These are phyloP conservation scores for Zymoseptoria brevis DNA, from an alignment of 2,329 filamentous ascomycete genomes.

Conservation along the genomic window DNA sequence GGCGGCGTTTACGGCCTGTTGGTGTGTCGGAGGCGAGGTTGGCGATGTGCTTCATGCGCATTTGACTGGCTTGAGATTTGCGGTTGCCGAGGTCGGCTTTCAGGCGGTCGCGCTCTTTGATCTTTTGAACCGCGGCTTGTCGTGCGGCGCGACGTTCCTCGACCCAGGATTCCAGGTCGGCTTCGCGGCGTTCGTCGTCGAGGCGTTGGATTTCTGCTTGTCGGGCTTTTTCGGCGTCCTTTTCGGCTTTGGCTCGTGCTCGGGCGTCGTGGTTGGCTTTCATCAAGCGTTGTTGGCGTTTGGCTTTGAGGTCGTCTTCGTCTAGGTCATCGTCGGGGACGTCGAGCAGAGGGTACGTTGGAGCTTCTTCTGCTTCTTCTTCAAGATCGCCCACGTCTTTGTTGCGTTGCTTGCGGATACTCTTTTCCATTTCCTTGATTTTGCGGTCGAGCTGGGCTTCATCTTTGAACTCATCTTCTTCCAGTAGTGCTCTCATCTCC, in stretches of 20 bases:
- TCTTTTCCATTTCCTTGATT: constrained; percentile 82
- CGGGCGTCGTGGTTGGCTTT: constrained; percentile 93
- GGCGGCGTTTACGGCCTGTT: constrained; percentile 63
- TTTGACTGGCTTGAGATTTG: constrained; percentile 91
- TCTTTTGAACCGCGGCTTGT: constrained; percentile 62
- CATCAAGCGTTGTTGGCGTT: constrained; percentile 82
- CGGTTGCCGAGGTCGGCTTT: constrained; percentile 94
- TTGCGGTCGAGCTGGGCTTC: constrained; percentile 76
- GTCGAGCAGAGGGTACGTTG: constrained; percentile 81
- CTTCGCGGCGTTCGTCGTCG: constrained; percentile 75
- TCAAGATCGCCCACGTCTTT: constrained; percentile 82
- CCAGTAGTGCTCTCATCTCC: constrained; percentile 70
- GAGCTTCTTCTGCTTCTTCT: constrained; percentile 68
- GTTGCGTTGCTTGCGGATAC: constrained; percentile 80
- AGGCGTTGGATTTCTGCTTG: constrained; percentile 73
- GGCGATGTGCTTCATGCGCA: constrained; percentile 96
- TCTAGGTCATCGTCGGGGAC: constrained; percentile 87
- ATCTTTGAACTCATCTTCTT: constrained; percentile 86
- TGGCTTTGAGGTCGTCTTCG: constrained; percentile 83
- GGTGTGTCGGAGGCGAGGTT: constrained; percentile 89
- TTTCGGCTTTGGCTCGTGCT: constrained; percentile 89
- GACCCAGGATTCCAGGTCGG: constrained; percentile 79
- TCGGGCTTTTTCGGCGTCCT: constrained; percentile 83
- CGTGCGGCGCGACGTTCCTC: constrained; percentile 70
- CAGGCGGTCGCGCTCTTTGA: constrained; percentile 87